Percentiles rank a stretch among this genome's conserved stretches.
Evolutionary conservation across 2,329 filamentous ascomycete species (phyloP).

Genomic region (Cadophora malorum): DNA sequence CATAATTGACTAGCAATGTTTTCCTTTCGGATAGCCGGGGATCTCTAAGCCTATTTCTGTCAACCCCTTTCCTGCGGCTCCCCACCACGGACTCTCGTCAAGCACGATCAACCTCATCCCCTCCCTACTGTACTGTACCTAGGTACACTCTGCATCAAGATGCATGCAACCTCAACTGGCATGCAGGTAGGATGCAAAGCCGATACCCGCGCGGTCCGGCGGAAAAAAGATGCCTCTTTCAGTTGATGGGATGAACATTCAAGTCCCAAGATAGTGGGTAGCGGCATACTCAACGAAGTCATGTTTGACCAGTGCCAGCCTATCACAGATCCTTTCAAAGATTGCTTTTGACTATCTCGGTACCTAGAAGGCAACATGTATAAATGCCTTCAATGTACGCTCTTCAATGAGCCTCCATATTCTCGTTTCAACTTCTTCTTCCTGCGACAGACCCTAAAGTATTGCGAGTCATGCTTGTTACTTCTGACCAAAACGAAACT

Average conservation of each 20-base stretch:
- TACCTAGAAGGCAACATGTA: not conserved
- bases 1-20: not conserved
- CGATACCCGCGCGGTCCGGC: slow-evolving; percentile 10
- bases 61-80: not conserved
- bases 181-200: not conserved
- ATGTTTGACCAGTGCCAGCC: not conserved
- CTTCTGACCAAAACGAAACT: slow-evolving; percentile 3
- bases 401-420: not conserved
- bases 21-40: slow-evolving; percentile 12
- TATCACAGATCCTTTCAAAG: not conserved
- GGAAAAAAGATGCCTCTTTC: not conserved
- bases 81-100: not conserved
- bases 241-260: not conserved
- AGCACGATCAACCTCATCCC: not conserved
- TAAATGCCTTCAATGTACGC: not conserved
- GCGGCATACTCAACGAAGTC: not conserved
- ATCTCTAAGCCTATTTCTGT: slow-evolving; percentile 14
- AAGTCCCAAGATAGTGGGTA: not conserved
- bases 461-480: slow-evolving; percentile 38
- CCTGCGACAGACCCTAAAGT: slow-evolving; percentile 16
- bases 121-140: not conserved
- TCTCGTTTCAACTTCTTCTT: not conserved
- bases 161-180: not conserved
- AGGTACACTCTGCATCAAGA: not conserved
- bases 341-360: not conserved